Conservation (phyloP, 768 basidiomycete species). For the Vararia minispora region DNA sequence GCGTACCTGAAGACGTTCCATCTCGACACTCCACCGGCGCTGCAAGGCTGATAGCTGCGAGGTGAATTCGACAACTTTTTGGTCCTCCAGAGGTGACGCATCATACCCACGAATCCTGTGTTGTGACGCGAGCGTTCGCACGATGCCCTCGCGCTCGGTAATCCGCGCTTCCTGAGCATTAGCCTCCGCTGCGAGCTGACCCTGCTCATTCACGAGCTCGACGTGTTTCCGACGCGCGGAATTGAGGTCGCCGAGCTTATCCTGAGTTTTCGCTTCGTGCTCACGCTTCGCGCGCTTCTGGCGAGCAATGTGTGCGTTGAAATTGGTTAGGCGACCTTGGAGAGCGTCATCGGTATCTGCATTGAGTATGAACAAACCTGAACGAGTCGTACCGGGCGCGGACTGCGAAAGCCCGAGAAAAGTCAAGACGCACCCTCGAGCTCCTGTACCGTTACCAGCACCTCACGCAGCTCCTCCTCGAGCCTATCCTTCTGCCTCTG, state of each 20-base stretch:
- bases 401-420: too few species aligned
- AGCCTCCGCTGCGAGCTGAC: slow-evolving; percentile 60
- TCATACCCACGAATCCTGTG: slow-evolving; percentile 68
- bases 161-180: slow-evolving; percentile 67
- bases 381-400: too few species aligned
- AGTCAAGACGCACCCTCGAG: slow-evolving; percentile 38
- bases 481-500: slow-evolving; percentile 50
- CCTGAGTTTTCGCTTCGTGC: slow-evolving; percentile 43
- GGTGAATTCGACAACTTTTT: slow-evolving; percentile 65
- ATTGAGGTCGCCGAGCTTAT: slow-evolving; percentile 49
- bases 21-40: slow-evolving; percentile 47
- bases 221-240: slow-evolving; percentile 41
- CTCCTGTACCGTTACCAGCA: slow-evolving; percentile 55
- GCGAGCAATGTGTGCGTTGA: slow-evolving; percentile 42
- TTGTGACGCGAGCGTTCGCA: slow-evolving; percentile 58
- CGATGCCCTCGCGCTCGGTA: slow-evolving; percentile 56
- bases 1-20: slow-evolving; percentile 57
- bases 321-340: slow-evolving; percentile 40
- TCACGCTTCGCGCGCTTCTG: slow-evolving; percentile 37
- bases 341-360: slow-evolving; percentile 70
- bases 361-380: neutral
- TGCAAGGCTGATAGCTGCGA: slow-evolving; percentile 52
- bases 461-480: slow-evolving; percentile 49
- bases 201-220: slow-evolving; percentile 48
- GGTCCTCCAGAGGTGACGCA: slow-evolving; percentile 55